Conservation (phyloP, 495 filamentous ascomycete genomes). For the Thozetella sp. region DNA sequence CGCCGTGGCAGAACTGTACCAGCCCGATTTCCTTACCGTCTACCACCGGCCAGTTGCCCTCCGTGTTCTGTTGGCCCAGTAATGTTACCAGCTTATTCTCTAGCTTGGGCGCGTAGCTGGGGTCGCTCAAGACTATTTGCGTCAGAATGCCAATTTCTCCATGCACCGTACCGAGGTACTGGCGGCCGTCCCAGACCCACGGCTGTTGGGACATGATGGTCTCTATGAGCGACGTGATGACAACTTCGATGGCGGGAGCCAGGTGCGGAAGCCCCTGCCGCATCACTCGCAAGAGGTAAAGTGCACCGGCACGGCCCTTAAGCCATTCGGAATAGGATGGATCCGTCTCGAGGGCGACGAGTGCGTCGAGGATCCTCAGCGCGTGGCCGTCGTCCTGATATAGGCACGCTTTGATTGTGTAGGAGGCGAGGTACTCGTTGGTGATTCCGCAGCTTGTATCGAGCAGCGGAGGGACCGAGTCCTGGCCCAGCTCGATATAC, state of each 20-base stretch:
- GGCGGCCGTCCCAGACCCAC: conserved; percentile 58
- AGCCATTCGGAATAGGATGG: conserved; percentile 45
- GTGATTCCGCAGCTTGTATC: conserved; percentile 42
- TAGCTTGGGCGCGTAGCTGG: conserved; percentile 27
- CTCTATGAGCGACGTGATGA: conserved; percentile 20
- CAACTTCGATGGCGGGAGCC: conserved; percentile 9
- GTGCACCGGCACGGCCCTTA: conserved; percentile 54
- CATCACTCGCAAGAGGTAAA: conserved; percentile 44
- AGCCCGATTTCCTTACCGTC: conserved; percentile 31
- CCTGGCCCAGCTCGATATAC: conserved; percentile 32
- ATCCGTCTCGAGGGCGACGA: conserved; percentile 14
- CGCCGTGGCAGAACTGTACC: conserved; percentile 71
- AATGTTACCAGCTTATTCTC: conserved; percentile 42
- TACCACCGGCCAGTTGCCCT: conserved; percentile 46
- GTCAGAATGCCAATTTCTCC: conserved; percentile 56
- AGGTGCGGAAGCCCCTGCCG: conserved; percentile 16
- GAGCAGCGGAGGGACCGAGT: conserved; percentile 1
- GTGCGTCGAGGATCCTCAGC: not conserved
- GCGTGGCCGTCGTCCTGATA: conserved; percentile 29
- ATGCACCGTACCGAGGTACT: conserved; percentile 57
- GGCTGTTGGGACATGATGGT: conserved; percentile 21
- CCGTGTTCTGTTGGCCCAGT: conserved; percentile 36
- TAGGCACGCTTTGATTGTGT: conserved; percentile 42
- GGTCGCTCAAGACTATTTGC: conserved; percentile 49
- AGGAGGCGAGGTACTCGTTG: conserved; percentile 47